These are phyloP conservation scores for Chrysopogon serrulatus DNA, from an alignment of 176 grass and related monocot genomes.

Conservation along the genomic window DNA sequence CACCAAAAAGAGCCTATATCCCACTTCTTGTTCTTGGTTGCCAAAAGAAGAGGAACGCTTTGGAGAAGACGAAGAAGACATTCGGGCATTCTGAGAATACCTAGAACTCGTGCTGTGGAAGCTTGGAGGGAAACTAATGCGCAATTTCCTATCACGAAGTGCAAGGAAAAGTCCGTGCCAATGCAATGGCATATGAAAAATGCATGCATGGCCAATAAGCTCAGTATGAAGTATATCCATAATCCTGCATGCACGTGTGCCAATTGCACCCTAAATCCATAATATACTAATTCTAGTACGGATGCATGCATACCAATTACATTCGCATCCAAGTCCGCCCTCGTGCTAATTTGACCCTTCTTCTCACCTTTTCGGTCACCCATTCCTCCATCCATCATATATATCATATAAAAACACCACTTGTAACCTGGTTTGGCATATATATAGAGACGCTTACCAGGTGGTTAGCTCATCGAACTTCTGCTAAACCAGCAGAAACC, in stretches of 20 bases:
- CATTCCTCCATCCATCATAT: background rate
- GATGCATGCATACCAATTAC: slow-evolving; percentile 21
- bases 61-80: too few species aligned
- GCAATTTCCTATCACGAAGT: background rate
- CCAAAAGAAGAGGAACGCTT: too few species aligned
- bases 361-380: background rate
- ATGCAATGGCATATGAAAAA: background rate
- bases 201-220: background rate
- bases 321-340: slow-evolving; percentile 6
- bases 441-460: background rate
- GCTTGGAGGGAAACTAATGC: background rate
- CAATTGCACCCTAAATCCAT: background rate
- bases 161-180: background rate
- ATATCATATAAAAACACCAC: slow-evolving; percentile 2
- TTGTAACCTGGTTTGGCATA: background rate
- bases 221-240: background rate
- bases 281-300: background rate
- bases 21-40: too few species aligned
- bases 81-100: background rate
- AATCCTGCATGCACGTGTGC: background rate
- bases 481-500: background rate
- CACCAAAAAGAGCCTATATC: too few species aligned
- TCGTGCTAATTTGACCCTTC: slow-evolving; percentile 36
- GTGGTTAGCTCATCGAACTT: background rate
- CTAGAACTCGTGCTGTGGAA: background rate